These are phyloP conservation scores for Auxenochlorella pyrenoidosa DNA, from an alignment of 139 green algal species.

Conservation along the genomic window DNA sequence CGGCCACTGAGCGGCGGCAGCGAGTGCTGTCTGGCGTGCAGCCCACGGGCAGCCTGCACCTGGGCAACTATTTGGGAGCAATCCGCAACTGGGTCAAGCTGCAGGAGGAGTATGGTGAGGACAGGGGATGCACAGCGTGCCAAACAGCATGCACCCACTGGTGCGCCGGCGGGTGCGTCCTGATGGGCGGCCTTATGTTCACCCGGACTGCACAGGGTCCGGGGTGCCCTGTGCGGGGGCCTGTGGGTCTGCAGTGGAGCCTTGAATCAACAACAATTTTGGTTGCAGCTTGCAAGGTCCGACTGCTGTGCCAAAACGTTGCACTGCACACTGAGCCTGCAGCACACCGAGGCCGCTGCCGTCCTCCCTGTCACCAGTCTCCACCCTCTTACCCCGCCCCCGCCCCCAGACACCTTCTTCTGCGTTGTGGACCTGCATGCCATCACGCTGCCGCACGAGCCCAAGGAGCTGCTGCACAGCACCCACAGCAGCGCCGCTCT, in stretches of 20 bases:
- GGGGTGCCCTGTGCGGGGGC: no score
- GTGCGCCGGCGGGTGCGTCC: no score
- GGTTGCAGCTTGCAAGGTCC: no score
- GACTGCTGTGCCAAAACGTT: no score
- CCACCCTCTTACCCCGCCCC: neutral
- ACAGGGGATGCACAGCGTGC: neutral
- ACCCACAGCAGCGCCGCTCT: conserved; percentile 86
- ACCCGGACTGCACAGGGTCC: no score
- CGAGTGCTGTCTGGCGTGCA: conserved; percentile 96
- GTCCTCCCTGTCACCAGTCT: neutral
- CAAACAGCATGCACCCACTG: no score
- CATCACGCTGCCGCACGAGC: conserved; percentile 92
- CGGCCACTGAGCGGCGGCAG: conserved; percentile 53
- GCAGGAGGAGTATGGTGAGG: conserved; percentile 89
- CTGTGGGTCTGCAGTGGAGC: no score
- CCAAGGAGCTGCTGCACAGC: conserved; percentile 77
- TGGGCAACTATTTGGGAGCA: conserved; percentile 98
- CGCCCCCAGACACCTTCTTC: conserved; percentile 88
- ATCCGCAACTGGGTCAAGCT: conserved; percentile 97
- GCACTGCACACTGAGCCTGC: no score
- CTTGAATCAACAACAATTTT: no score
- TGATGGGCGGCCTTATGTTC: no score
- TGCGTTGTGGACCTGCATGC: conserved; percentile 98
- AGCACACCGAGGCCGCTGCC: no score
- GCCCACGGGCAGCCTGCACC: conserved; percentile 94